These are phyloP conservation scores for Stentor roeselii DNA, from an alignment of 73 alveolate genomes.

Conservation along the genomic window DNA sequence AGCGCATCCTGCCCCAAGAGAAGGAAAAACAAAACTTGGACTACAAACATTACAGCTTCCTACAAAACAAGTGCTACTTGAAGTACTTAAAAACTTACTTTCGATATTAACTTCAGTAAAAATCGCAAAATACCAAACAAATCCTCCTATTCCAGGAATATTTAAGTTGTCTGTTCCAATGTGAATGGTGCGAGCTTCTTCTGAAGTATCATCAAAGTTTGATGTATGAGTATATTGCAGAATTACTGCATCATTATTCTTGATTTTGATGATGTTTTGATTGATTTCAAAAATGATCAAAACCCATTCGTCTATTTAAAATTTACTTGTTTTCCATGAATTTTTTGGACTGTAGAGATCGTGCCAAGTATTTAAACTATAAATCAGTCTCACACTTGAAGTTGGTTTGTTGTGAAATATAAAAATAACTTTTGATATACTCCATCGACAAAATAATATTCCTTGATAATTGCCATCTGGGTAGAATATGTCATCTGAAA, in stretches of 20 bases:
- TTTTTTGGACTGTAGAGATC: neutral
- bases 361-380: too few relatives aligned
- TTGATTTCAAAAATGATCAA: too few relatives aligned
- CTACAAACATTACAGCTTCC: too few relatives aligned
- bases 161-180: neutral
- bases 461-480: neutral
- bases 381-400: too few relatives aligned
- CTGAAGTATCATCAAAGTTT: conserved; percentile 4
- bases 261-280: too few relatives aligned
- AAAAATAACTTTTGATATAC: too few relatives aligned
- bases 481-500: neutral
- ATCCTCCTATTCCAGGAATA: neutral
- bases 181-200: neutral
- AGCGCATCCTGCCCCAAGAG: too few relatives aligned
- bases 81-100: too few relatives aligned
- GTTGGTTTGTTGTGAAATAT: neutral
- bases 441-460: neutral
- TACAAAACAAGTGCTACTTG: too few relatives aligned
- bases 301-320: neutral
- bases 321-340: neutral
- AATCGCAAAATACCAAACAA: neutral
- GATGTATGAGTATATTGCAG: neutral
- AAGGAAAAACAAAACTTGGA: too few relatives aligned
- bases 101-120: too few relatives aligned
- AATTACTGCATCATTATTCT: neutral